Conservation (phyloP, 495 filamentous ascomycete genomes). For the Pseudotulostoma volvatum region DNA sequence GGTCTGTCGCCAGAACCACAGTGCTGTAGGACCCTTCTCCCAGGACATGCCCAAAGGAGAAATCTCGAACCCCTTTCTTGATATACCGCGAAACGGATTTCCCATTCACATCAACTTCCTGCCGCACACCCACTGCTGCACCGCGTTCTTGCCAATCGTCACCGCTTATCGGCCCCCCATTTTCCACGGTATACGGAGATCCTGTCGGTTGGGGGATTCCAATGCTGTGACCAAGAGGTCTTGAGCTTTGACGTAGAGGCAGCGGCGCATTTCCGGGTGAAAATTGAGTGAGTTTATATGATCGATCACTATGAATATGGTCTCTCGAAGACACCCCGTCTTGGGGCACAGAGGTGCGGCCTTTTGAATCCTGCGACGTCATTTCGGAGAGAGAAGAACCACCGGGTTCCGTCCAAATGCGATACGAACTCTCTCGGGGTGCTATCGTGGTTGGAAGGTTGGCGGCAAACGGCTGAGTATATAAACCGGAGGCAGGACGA, state of each 20-base stretch:
- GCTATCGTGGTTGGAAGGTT: constrained; percentile 23
- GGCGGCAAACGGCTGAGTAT: constrained; percentile 12
- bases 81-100: constrained; percentile 64
- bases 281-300: constrained; percentile 44
- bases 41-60: constrained; percentile 78
- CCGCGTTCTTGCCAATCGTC: constrained; percentile 95
- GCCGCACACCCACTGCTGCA: constrained; percentile 60
- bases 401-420: constrained; percentile 47
- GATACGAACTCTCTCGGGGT: constrained; percentile 35
- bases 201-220: constrained; percentile 29
- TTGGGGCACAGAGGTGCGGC: constrained; percentile 43
- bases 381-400: constrained; percentile 42
- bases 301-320: constrained; percentile 50
- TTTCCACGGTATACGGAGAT: constrained; percentile 44
- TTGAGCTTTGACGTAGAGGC: constrained; percentile 33
- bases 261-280: constrained; percentile 35
- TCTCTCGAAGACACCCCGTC: constrained; percentile 51
- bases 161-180: constrained; percentile 49
- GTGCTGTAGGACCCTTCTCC: constrained; percentile 98
- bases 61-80: constrained; percentile 96
- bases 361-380: constrained; percentile 42
- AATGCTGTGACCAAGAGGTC: constrained; percentile 24
- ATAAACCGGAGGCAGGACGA: constrained; percentile 40
- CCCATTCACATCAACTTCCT: constrained; percentile 70
- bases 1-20: constrained; percentile 84